Percentiles rank a stretch among this genome's conserved stretches.
Evolutionary conservation across 768 basidiomycete genomes (phyloP).

Genomic region (Melanogaster broomeanus): DNA sequence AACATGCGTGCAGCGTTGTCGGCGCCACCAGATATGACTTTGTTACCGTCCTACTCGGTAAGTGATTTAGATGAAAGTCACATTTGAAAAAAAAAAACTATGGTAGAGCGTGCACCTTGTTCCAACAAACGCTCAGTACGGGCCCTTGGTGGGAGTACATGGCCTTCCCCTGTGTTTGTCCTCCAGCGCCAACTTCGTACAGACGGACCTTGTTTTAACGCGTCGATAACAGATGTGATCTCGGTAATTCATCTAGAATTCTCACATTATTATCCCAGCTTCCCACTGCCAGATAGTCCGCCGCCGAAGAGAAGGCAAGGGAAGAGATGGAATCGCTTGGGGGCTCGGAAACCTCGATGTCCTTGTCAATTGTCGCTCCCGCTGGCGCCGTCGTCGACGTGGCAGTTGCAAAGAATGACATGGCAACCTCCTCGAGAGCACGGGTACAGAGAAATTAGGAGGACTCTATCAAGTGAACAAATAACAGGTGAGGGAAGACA

Average conservation of each 20-base stretch:
- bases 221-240: conserved; percentile 3
- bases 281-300: conserved; percentile 89
- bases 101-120: conserved; percentile 54
- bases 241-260: neutral
- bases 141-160: conserved; percentile 92
- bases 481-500: neutral
- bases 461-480: neutral
- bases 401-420: conserved; percentile 44
- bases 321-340: conserved; percentile 88
- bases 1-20: conserved; percentile 96
- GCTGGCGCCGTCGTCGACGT: conserved; percentile 38
- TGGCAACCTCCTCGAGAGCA: conserved; percentile 16
- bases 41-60: conserved; percentile 73
- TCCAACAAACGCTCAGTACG: conserved; percentile 88
- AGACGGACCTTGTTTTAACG: conserved; percentile 72
- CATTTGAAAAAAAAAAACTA: neutral
- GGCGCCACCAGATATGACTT: conserved; percentile 89
- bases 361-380: conserved; percentile 61
- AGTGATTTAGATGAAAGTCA: conserved; percentile 2
- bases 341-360: conserved; percentile 79
- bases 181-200: conserved; percentile 82
- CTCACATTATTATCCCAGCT: conserved; percentile 93
- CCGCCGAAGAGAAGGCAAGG: conserved; percentile 79
- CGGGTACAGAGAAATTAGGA: neutral
- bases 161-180: conserved; percentile 86